Evolutionary conservation across 2,329 filamentous ascomycete species (phyloP).

Genomic region (Lecanicillium sp.): DNA sequence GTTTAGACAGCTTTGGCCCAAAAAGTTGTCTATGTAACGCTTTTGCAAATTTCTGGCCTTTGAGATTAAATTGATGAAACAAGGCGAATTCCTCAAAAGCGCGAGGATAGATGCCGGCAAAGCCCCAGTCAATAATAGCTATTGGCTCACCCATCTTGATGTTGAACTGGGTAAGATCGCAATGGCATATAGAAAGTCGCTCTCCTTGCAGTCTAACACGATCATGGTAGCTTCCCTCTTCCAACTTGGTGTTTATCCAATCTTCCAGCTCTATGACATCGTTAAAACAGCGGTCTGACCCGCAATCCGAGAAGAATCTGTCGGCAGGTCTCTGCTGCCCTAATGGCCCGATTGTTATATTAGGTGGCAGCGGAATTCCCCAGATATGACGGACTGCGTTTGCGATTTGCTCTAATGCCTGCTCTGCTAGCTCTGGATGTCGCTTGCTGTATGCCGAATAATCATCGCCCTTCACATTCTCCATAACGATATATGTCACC

Average conservation of each 20-base stretch:
- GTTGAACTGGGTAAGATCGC: conserved; percentile 7
- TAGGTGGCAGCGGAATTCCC: conserved; percentile 6
- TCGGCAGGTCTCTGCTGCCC: conserved; percentile 3
- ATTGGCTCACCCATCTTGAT: conserved; percentile 7
- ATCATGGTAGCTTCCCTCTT: background rate
- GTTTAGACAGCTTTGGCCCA: too few species aligned
- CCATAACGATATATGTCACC: conserved; percentile 7
- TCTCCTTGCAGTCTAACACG: conserved; percentile 5
- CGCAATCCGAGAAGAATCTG: conserved; percentile 6
- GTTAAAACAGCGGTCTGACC: conserved; percentile 1
- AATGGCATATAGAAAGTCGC: conserved; percentile 6
- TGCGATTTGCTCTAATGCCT: conserved; percentile 2
- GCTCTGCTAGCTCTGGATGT: conserved; percentile 1
- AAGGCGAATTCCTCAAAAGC: conserved; percentile 6
- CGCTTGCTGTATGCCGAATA: background rate
- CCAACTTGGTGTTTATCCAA: conserved; percentile 5
- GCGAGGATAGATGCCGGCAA: conserved; percentile 7
- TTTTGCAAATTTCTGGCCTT: background rate
- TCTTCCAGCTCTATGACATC: conserved; percentile 2
- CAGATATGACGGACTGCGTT: conserved; percentile 6
- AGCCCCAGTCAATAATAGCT: conserved; percentile 7
- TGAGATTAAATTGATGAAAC: conserved; percentile 2
- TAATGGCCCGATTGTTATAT: conserved; percentile 3
- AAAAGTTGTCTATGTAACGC: too few species aligned
- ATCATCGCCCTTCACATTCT: conserved; percentile 6